Evolutionary conservation across 2,329 filamentous ascomycete species (phyloP), one percentile per base, ranked within the genome.

Genomic region (Xenoacremonium recifei): DNA sequence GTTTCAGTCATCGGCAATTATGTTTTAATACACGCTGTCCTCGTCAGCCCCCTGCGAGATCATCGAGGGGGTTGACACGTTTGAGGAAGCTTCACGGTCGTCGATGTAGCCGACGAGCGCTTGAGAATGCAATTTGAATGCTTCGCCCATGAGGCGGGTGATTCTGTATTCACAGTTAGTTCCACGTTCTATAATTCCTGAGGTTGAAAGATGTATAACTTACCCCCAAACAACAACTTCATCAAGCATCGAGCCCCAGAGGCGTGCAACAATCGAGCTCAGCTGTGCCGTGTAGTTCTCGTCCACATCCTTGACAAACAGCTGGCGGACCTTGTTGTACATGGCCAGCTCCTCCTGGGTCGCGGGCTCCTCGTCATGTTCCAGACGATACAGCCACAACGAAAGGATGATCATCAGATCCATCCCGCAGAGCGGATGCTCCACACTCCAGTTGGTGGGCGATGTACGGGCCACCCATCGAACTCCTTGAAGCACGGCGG

Each of bases 211-310:
- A 20, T 33, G 13, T 23, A 17, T 21, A 34, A 87, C 90, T 82
- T 85, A 96, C 90, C 93, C 93, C 93, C 93, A 97, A 47, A 99
- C 93, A 55, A 97, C 92, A 50, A 97, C 93, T 70, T 96, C 93
- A 63, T 97, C 93, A 52, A 97, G 84, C 86, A 97, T 96, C 51
- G 89, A 92, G 58, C 92, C 93, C 93, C 93, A 99, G 34, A 97
- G 82, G 58, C 89, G 84, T 49, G 92, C 91, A 32, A 99, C 92
- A 39, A 89, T 89, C n/a, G 91, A 93, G 73, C 92, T 96, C 55
- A 99, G 75, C 64, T 95, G 91, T 39, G 83, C 77, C 51, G 85
- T 85, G 64, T 89, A 89, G 18, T 82, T 76, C 59, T 95, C 88
- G 45, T 92, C 85, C 40, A 88, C 82, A 61, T 97, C 91, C 61